Percentiles rank a stretch among this genome's conserved stretches.
These are phyloP conservation scores for Diaporthe vaccinii DNA, from an alignment of 2,329 filamentous ascomycete species.

Conservation along the genomic window DNA sequence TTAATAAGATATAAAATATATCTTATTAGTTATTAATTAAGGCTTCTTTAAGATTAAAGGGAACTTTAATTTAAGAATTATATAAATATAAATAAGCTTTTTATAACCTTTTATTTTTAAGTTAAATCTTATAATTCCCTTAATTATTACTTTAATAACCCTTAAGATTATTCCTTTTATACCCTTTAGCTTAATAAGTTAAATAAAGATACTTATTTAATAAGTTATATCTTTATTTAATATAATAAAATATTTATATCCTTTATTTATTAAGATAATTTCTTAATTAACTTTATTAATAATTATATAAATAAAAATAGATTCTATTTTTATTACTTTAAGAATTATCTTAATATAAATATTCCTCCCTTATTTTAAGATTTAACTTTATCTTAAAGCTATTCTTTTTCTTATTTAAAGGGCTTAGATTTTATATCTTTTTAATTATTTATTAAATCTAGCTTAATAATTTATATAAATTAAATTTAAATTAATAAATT, in stretches of 20 bases:
- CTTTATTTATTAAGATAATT: background rate
- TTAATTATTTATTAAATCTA: background rate
- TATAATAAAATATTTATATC: background rate
- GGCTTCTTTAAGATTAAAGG: background rate
- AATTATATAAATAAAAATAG: background rate
- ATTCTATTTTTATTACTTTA: background rate
- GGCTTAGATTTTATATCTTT: background rate
- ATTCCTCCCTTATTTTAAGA: background rate
- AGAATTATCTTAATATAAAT: background rate
- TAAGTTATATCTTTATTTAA: background rate
- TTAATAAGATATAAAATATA: background rate
- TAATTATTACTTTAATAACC: background rate
- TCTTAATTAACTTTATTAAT: background rate
- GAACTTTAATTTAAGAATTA: background rate
- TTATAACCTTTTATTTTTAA: background rate
- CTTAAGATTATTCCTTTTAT: background rate
- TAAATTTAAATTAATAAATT: background rate
- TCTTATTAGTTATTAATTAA: background rate
- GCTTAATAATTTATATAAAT: background rate
- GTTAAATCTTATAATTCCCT: background rate
- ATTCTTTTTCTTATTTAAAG: background rate
- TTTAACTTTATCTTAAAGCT: background rate
- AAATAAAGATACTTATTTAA: background rate
- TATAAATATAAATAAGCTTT: background rate
- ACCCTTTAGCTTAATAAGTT: background rate